Base-by-base conservation (phyloP, 768 basidiomycete species). In the Lepiota brunneoincarnata region DNA sequence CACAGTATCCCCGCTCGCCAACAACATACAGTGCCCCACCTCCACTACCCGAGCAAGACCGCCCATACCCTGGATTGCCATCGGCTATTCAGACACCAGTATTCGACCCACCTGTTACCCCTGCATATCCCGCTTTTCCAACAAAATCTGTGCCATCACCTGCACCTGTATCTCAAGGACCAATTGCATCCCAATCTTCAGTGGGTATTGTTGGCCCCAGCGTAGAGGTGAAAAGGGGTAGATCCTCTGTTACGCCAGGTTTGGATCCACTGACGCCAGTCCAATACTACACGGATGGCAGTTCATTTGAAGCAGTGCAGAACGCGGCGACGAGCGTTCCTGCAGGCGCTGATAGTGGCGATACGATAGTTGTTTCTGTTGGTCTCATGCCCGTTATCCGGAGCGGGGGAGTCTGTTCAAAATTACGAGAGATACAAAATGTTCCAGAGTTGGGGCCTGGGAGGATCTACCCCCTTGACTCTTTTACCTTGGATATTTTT, bases 401-500 rank as follows among this genome's bases (percentile, higher is more conserved):
- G 36, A 51, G 41, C 26, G 58, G 64, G 36, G 51, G 57, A 34
- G 51, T 65, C 41, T 45, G 61, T 60, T 23, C 54, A 55, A 20
- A 35, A 9, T 61, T 56, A 47, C 54, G 63, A n/a, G 65, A 58
- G 34, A 49, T 48, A 31, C 58, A 56, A 3, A 56, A 51, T 6
- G 35, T 57, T 38, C 15, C 24, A 4, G 53, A 36, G 24, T 53
- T 70, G 45, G 69, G 63, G 34, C 67, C 67, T 31, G 76, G 70
- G 57, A 82, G 74, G 69, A 83, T 93, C 63, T 86, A 82, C 58
- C 88, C 89, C 15, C 72, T 87, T 23, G 84, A 90, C 60, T 73
- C 78, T 46, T 94, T 94, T 65, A 86, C 84, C 47, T 68, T 94
- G 61, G 91, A 94, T 57, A 86, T 93, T 2, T 93, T 94, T 61